Percentiles rank a stretch among this genome's conserved stretches.
Evolutionary conservation across 768 basidiomycete genomes (phyloP).

Genomic region (Austroboletus festivus): DNA sequence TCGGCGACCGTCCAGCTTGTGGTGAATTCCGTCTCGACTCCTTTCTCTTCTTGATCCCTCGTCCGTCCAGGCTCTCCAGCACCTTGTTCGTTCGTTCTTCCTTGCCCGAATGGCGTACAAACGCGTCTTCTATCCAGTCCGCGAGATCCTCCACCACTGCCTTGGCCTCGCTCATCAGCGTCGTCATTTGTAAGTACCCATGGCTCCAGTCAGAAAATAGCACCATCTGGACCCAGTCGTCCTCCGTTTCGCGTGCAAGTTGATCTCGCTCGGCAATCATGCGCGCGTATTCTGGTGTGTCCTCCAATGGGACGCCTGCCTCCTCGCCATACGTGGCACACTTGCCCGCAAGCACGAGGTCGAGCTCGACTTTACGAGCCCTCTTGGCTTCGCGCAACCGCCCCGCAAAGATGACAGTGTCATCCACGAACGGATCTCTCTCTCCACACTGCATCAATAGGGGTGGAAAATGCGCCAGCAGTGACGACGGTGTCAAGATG

Average conservation of each 20-base stretch:
- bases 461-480: slow-evolving; percentile 92
- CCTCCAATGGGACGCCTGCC: slow-evolving; percentile 40
- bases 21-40: slow-evolving; percentile 24
- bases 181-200: slow-evolving; percentile 94
- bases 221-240: slow-evolving; percentile 93
- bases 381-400: slow-evolving; percentile 94
- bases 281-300: slow-evolving; percentile 32
- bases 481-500: slow-evolving; percentile 76
- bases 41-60: slow-evolving; percentile 27
- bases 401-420: slow-evolving; percentile 95
- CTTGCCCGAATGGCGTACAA: slow-evolving; percentile 38
- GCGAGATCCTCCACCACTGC: slow-evolving; percentile 78
- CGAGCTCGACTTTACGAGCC: slow-evolving; percentile 70
- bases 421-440: slow-evolving; percentile 94
- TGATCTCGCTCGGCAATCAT: slow-evolving; percentile 59
- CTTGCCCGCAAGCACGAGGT: slow-evolving; percentile 55
- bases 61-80: slow-evolving; percentile 16
- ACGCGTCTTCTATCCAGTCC: slow-evolving; percentile 87
- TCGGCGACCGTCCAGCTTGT: slow-evolving; percentile 19
- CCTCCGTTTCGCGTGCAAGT: slow-evolving; percentile 69
- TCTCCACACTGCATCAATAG: slow-evolving; percentile 94
- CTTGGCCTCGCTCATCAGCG: slow-evolving; percentile 78
- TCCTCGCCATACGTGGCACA: slow-evolving; percentile 67
- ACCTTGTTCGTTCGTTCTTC: slow-evolving; percentile 19
- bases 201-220: slow-evolving; percentile 97